Percentiles rank a stretch among this genome's conserved stretches.
Conservation (phyloP, 345 rosid genomes). For the Gossypium australe region DNA sequence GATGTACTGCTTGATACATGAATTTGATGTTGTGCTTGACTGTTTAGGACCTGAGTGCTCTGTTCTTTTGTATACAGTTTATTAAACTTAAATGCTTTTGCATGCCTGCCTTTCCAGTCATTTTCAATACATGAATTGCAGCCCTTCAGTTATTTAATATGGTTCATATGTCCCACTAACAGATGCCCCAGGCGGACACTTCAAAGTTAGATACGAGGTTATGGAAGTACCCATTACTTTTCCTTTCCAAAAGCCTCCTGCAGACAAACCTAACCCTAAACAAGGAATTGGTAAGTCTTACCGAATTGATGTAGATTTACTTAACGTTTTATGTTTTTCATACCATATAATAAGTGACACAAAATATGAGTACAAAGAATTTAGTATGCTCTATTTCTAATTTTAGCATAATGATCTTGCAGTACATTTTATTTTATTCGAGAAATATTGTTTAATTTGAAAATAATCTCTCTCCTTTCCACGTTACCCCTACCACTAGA, state of each 20-base stretch:
- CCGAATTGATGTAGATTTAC: not conserved
- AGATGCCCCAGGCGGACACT: slow-evolving; percentile 68
- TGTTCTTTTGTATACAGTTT: not conserved
- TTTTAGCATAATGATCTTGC: not conserved
- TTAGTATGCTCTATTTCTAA: not conserved
- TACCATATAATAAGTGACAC: not conserved
- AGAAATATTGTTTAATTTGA: not conserved
- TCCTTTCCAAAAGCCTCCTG: slow-evolving; percentile 76
- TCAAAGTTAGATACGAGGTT: slow-evolving; percentile 75
- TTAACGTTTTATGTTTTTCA: not conserved
- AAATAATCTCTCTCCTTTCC: not conserved
- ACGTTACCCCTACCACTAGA: not conserved
- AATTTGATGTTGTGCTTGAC: not conserved
- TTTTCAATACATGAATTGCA: not conserved
- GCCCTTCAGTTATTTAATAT: not conserved
- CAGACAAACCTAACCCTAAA: slow-evolving; percentile 93
- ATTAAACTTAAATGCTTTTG: not conserved
- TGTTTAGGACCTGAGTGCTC: not conserved
- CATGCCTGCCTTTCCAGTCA: not conserved
- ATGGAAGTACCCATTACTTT: slow-evolving; percentile 65
- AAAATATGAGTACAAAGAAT: not conserved
- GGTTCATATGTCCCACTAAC: slow-evolving; percentile 4
- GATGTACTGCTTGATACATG: not conserved
- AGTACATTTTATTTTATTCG: not conserved
- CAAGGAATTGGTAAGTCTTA: slow-evolving; percentile 82